Percentiles rank a stretch among this genome's conserved stretches.
Evolutionary conservation across 805 yeast genomes (phyloP).

Genomic region (Metschnikowia bowlesiae): DNA sequence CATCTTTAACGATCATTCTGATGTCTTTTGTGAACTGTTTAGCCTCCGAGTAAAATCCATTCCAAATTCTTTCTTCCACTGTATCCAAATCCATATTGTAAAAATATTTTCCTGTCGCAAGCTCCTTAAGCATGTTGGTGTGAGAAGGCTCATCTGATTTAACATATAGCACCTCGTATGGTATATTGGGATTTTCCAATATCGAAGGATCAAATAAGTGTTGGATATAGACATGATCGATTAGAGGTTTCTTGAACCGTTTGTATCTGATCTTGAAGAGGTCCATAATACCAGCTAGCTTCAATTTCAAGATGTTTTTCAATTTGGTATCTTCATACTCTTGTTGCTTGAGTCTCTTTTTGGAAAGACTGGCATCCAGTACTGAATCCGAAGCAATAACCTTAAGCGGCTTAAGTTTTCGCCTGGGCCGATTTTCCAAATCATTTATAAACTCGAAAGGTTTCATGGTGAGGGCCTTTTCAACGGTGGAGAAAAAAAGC

Average conservation of each 20-base stretch:
- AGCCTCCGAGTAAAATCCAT: conserved; percentile 91
- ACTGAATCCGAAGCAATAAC: conserved; percentile 20
- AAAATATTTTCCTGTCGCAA: conserved; percentile 64
- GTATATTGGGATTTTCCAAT: conserved; percentile 31
- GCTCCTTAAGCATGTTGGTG: conserved; percentile 77
- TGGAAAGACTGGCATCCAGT: conserved; percentile 34
- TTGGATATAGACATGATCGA: conserved; percentile 69
- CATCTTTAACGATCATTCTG: conserved; percentile 77
- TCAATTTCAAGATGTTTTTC: conserved; percentile 80
- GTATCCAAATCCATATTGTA: conserved; percentile 91
- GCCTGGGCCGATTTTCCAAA: conserved; percentile 49
- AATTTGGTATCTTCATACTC: conserved; percentile 71
- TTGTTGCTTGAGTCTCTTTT: conserved; percentile 46
- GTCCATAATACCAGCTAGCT: conserved; percentile 85
- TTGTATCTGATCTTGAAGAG: conserved; percentile 81
- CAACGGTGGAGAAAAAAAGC: conserved; percentile 52
- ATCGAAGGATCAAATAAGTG: conserved; percentile 71
- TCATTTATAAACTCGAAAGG: conserved; percentile 72
- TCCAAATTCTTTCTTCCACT: conserved; percentile 93
- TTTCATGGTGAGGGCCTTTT: conserved; percentile 53
- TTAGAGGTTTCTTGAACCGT: conserved; percentile 83
- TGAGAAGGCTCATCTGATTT: conserved; percentile 42
- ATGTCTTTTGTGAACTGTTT: conserved; percentile 83
- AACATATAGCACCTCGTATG: conserved; percentile 39
- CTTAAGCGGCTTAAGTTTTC: conserved; percentile 41